These are phyloP conservation scores for Sutorius australiensis DNA, from an alignment of 768 basidiomycete species.

Conservation along the genomic window DNA sequence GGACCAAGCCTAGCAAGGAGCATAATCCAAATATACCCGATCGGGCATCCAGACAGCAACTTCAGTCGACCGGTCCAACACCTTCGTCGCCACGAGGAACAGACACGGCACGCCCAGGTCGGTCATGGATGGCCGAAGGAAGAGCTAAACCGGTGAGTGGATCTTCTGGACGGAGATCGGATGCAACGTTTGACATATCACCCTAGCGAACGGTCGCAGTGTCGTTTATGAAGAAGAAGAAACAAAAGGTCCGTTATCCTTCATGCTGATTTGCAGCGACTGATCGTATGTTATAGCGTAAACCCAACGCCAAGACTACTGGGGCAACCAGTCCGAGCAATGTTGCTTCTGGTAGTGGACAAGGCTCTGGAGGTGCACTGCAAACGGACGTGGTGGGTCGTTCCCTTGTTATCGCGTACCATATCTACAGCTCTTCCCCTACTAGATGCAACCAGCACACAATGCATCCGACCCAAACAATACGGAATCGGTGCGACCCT, in stretches of 20 bases:
- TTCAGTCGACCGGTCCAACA: not conserved
- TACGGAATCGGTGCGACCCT: not conserved
- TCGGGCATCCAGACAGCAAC: not conserved
- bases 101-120: not conserved
- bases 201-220: not conserved
- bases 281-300: not conserved
- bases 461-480: not conserved
- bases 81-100: not conserved
- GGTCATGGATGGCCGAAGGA: not conserved
- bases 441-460: not conserved
- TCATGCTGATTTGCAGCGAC: not conserved
- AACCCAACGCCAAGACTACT: not conserved
- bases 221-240: not conserved
- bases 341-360: fast-evolving
- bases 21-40: not conserved
- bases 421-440: not conserved
- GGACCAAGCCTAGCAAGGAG: too few species aligned
- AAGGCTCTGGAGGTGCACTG: not conserved
- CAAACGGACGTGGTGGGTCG: not conserved
- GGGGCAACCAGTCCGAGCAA: too few species aligned
- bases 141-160: not conserved
- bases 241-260: not conserved
- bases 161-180: not conserved
- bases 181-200: too few species aligned
- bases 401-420: not conserved